Evolutionary conservation across 2,329 filamentous ascomycete genomes (phyloP).

Genomic region (Aureobasidium sp.): DNA sequence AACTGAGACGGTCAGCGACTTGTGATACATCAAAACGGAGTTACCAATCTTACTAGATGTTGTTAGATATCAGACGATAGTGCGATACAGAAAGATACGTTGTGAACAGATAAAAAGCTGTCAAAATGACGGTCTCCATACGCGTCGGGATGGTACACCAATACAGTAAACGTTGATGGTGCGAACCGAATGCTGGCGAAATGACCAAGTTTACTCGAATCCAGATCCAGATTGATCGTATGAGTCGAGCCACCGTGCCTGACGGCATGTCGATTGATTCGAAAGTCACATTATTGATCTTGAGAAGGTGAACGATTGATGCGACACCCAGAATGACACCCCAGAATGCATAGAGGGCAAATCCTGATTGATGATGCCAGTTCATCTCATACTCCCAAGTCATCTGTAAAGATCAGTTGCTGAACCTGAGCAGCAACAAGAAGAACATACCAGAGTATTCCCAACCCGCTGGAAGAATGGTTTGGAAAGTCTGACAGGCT

Average conservation of each 20-base stretch:
- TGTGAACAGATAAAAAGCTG: constrained; percentile 40
- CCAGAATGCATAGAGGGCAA: constrained; percentile 13
- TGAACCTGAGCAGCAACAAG: no score
- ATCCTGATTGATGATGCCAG: constrained; percentile 1
- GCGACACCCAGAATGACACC: not conserved
- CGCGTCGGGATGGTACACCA: constrained; percentile 44
- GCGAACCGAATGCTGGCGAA: constrained; percentile 38
- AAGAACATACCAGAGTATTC: not conserved
- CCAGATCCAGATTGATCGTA: constrained; percentile 21
- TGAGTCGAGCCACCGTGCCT: not conserved
- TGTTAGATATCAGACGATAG: constrained; percentile 40
- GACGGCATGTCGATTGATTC: not conserved
- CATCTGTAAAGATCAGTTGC: not conserved
- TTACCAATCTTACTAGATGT: constrained; percentile 40
- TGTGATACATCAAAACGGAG: not conserved
- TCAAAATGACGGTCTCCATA: constrained; percentile 40
- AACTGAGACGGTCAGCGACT: constrained; percentile 16
- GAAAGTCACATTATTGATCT: not conserved
- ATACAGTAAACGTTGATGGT: constrained; percentile 35
- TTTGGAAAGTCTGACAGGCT: not conserved
- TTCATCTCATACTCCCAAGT: constrained; percentile 12
- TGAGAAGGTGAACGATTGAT: not conserved
- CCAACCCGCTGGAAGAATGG: not conserved
- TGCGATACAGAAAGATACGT: constrained; percentile 37
- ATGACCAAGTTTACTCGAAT: constrained; percentile 35